These are phyloP conservation scores for Podila clonocystis DNA, from an alignment of 192 early-diverging fungal species.

Conservation along the genomic window DNA sequence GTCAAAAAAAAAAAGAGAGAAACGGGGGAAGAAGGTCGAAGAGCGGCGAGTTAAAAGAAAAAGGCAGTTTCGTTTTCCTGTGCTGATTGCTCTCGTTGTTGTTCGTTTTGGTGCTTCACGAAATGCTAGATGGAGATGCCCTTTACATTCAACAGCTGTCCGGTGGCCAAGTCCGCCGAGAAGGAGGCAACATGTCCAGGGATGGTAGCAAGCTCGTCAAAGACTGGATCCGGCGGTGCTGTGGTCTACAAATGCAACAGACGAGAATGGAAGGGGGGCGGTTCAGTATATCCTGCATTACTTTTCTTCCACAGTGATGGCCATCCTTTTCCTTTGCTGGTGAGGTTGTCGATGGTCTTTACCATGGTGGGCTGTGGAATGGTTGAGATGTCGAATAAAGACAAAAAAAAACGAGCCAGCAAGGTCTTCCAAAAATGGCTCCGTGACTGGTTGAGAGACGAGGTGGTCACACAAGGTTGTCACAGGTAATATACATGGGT, in stretches of 20 bases:
- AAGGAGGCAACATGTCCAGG: constrained; percentile 49
- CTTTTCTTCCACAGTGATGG: too few species aligned
- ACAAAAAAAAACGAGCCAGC: background rate
- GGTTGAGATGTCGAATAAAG: background rate
- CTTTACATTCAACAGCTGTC: constrained; percentile 47
- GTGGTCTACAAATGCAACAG: constrained; percentile 26
- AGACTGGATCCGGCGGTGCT: constrained; percentile 47
- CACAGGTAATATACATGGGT: too few species aligned
- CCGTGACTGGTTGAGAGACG: too few species aligned
- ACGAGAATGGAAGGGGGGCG: background rate
- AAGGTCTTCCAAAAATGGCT: too few species aligned
- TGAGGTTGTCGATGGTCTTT: too few species aligned
- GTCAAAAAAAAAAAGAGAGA: background rate
- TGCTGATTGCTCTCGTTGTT: background rate
- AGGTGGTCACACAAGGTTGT: too few species aligned
- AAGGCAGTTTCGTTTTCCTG: background rate
- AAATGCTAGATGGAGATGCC: background rate
- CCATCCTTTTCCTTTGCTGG: too few species aligned
- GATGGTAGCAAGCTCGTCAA: constrained; percentile 47
- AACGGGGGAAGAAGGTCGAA: background rate
- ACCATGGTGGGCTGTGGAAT: too few species aligned
- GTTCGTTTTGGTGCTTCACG: background rate
- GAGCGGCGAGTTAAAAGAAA: background rate
- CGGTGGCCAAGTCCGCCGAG: constrained; percentile 43
- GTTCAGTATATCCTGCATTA: too few species aligned